A percentile compares a stretch with the other conserved stretches of the same genome.
phyloP scores from a whole-genome alignment of 495 filamentous ascomycete genomes.

The Amniculicola lignicola region DNA sequence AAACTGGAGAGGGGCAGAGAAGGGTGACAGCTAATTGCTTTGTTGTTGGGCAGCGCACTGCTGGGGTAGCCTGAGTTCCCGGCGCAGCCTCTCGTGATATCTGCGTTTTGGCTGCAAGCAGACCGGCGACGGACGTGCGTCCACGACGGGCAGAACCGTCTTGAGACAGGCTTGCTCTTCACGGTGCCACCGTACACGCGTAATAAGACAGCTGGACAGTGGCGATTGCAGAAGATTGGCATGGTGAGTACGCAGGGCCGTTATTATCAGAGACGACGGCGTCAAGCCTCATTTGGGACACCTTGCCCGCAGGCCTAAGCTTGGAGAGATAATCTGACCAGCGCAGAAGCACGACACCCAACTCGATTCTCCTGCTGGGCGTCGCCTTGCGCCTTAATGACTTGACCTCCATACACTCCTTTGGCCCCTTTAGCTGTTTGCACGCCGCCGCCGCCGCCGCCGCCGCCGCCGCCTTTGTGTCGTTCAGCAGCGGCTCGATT shows the following conservation, averaged over 20 bases:
- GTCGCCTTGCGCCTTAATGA: neutral
- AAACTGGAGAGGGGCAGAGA: neutral
- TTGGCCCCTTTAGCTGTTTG: neutral
- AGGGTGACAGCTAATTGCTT: neutral
- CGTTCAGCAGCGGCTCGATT: neutral
- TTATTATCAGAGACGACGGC: neutral
- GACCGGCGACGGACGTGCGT: neutral
- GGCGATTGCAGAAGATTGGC: neutral
- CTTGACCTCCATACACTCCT: slow-evolving; percentile 13
- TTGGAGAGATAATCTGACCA: too few relatives aligned
- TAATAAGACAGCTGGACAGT: slow-evolving; percentile 8
- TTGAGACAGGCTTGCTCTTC: slow-evolving; percentile 4
- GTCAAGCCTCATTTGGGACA: slow-evolving; percentile 17
- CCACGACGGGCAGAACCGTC: neutral
- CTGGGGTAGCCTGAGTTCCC: slow-evolving; percentile 2
- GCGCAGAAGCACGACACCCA: slow-evolving; percentile 4
- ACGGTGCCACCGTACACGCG: slow-evolving; percentile 18
- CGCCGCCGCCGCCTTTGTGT: neutral
- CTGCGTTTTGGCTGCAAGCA: neutral
- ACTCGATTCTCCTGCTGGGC: neutral
- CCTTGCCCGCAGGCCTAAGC: neutral
- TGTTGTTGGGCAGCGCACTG: neutral
- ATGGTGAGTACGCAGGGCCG: neutral
- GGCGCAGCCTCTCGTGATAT: neutral
- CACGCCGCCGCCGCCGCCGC: neutral